Conservation (phyloP, 805 yeast genomes). For the Lipomyces lipofer region DNA sequence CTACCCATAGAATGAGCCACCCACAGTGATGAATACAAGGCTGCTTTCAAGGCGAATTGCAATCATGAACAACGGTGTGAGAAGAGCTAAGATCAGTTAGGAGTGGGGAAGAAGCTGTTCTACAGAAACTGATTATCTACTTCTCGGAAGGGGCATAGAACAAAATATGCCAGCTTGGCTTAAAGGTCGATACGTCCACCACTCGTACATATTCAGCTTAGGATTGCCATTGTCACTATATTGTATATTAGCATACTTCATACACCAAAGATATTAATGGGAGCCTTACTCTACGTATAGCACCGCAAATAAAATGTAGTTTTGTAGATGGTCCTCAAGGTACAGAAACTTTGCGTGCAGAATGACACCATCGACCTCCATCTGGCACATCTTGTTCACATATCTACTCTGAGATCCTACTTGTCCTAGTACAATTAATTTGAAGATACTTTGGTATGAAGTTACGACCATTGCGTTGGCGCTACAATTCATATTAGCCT, state of each 20-base stretch:
- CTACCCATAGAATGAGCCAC: background rate
- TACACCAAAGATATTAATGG: no score
- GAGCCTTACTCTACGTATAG: slow-evolving; percentile 4
- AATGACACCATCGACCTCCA: slow-evolving; percentile 24
- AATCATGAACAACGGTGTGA: slow-evolving; percentile 18
- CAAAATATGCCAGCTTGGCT: slow-evolving; percentile 1
- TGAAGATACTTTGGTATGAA: slow-evolving; percentile 19
- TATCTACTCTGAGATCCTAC: background rate
- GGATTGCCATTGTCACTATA: slow-evolving; percentile 5
- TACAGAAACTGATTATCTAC: no score
- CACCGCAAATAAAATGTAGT: slow-evolving; percentile 7
- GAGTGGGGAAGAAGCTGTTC: no score
- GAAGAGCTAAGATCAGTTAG: no score
- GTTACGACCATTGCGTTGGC: slow-evolving; percentile 12
- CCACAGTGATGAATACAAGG: slow-evolving; percentile 11
- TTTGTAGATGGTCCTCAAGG: background rate
- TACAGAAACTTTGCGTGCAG: slow-evolving; percentile 18
- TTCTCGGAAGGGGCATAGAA: slow-evolving; percentile 5
- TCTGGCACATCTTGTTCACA: slow-evolving; percentile 10
- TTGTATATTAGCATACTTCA: background rate
- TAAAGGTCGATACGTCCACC: slow-evolving; percentile 13
- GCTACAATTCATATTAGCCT: slow-evolving; percentile 4
- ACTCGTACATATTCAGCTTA: slow-evolving; percentile 10
- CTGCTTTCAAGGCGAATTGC: slow-evolving; percentile 7
- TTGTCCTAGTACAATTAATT: slow-evolving; percentile 6